phyloP scores from a whole-genome alignment of 805 yeast species.

The Kluyveromyces dobzhanskii region DNA sequence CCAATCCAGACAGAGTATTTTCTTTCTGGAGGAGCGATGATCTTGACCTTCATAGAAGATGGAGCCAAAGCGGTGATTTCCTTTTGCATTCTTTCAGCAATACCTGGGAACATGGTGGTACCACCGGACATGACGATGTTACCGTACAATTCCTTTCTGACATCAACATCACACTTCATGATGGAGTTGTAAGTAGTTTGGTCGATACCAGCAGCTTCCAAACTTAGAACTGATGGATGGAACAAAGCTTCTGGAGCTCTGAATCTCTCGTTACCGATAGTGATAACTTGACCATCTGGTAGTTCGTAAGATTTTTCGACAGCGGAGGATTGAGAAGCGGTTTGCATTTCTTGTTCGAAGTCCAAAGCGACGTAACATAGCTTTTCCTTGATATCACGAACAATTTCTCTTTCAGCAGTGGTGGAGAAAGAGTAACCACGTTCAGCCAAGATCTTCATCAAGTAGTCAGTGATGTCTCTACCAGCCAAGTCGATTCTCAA shows the following conservation, averaged over 20 bases:
- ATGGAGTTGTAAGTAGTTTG: slow-evolving; percentile 72
- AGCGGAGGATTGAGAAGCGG: slow-evolving; percentile 96
- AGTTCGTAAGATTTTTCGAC: slow-evolving; percentile 98
- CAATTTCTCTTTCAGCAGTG: slow-evolving; percentile 98
- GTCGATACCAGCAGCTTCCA: slow-evolving; percentile 98
- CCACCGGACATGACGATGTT: slow-evolving; percentile 99
- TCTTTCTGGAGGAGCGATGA: slow-evolving; percentile 98
- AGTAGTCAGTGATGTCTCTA: slow-evolving; percentile 98
- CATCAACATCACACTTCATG: slow-evolving; percentile 98
- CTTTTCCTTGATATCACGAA: slow-evolving; percentile 87
- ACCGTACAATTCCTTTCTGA: slow-evolving; percentile 97
- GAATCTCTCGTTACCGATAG: slow-evolving; percentile 99
- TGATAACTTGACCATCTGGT: slow-evolving; percentile 99
- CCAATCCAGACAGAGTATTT: slow-evolving; percentile 99
- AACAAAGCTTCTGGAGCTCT: slow-evolving; percentile 99
- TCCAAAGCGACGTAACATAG: slow-evolving; percentile 98
- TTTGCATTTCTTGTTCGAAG: slow-evolving; percentile 99
- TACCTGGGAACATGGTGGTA: slow-evolving; percentile 99
- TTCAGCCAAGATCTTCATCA: slow-evolving; percentile 97
- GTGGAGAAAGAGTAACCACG: slow-evolving; percentile 99
- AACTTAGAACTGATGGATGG: slow-evolving; percentile 88
- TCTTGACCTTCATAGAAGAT: slow-evolving; percentile 99
- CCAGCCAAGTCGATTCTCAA: slow-evolving; percentile 99
- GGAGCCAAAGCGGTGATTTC: slow-evolving; percentile 99
- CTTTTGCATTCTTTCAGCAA: slow-evolving; percentile 99